phyloP scores from a whole-genome alignment of 2,329 filamentous ascomycete genomes.

The Neophaeococcomyces mojaviensis region DNA sequence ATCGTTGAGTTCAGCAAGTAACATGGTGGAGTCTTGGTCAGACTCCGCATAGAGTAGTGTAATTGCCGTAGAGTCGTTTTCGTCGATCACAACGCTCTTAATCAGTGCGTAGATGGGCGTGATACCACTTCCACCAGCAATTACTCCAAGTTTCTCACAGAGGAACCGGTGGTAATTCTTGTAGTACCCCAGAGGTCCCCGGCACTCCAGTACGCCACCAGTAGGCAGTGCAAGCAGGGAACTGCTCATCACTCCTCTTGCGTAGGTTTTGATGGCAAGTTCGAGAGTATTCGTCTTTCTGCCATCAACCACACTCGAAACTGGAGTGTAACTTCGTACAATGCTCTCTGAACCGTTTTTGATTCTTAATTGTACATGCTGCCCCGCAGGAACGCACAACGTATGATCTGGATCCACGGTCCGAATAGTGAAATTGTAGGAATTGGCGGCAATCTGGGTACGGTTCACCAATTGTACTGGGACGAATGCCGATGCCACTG shows the following conservation, averaged over 20 bases:
- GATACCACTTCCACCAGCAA: slow-evolving; percentile 34
- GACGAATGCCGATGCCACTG: too few species aligned
- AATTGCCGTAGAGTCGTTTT: slow-evolving; percentile 50
- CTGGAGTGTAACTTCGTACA: slow-evolving; percentile 47
- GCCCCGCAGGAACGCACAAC: slow-evolving; percentile 52
- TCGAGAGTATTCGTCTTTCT: slow-evolving; percentile 30
- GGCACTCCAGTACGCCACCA: slow-evolving; percentile 30
- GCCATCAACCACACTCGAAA: slow-evolving; percentile 29
- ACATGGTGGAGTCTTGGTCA: slow-evolving; percentile 52
- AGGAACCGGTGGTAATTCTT: slow-evolving; percentile 26
- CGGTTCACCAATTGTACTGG: too few species aligned
- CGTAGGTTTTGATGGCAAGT: slow-evolving; percentile 31
- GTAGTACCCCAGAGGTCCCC: slow-evolving; percentile 32
- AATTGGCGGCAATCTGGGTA: too few species aligned
- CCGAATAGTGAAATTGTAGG: too few species aligned
- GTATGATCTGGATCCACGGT: too few species aligned
- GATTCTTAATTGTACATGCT: slow-evolving; percentile 49
- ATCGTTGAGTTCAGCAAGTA: slow-evolving; percentile 48
- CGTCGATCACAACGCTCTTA: slow-evolving; percentile 55
- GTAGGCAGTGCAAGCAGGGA: slow-evolving; percentile 27
- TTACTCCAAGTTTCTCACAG: slow-evolving; percentile 31
- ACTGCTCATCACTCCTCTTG: slow-evolving; percentile 29
- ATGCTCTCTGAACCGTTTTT: slow-evolving; percentile 41
- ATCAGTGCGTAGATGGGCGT: slow-evolving; percentile 57
- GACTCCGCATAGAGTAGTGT: slow-evolving; percentile 54